Evolutionary conservation across 305 asterid genomes (phyloP), one percentile per base, ranked within the genome.

Genomic region (Solanum aculeatissimum): DNA sequence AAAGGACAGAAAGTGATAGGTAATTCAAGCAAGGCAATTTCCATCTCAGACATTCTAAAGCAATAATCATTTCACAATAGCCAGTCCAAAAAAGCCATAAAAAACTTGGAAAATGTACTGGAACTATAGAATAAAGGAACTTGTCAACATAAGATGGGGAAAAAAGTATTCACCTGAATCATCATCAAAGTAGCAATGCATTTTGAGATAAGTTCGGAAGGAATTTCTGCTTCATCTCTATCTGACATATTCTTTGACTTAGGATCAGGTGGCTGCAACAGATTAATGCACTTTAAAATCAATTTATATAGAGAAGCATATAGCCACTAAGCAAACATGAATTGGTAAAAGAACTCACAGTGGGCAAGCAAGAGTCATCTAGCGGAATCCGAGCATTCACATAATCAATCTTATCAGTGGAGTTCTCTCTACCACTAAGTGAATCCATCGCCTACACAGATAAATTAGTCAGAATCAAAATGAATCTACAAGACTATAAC

Each of bases 101-200:
- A 42, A 29, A 57, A 78, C 72, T 40, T 40, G 55, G 70, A 40
- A 80, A 58, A 74, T 45, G 81, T 45, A 45, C 42, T 25, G 18
- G 84, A n/a, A 40, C 58, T 47, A 35, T 47, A 58, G 60, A 40
- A 81, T 81, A 43, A 42, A 43, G 51, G 55, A 62, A 60, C 57
- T 60, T 60, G 43, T 58, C 57, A 42, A 25, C 81, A 42, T n/a
- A 60, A 70, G 19, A 19, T 43, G 8, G 9, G 38, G 23, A 60
- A 70, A 32, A 18, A 29, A 55, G 81, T 49, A 42, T 79, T 89
- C 84, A 95, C 99, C 98, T 94, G 99, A 91, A 97, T 95, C 98
- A 93, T 97, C 77, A 97, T 93, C 89, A 97, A 85, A 84, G 98
- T 92, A 18, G 98, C 97, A 66, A 95, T 89, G 63, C 98, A 95